Evolutionary conservation across 176 grass and related monocot species (phyloP).

Genomic region (Alloteropsis semialata): DNA sequence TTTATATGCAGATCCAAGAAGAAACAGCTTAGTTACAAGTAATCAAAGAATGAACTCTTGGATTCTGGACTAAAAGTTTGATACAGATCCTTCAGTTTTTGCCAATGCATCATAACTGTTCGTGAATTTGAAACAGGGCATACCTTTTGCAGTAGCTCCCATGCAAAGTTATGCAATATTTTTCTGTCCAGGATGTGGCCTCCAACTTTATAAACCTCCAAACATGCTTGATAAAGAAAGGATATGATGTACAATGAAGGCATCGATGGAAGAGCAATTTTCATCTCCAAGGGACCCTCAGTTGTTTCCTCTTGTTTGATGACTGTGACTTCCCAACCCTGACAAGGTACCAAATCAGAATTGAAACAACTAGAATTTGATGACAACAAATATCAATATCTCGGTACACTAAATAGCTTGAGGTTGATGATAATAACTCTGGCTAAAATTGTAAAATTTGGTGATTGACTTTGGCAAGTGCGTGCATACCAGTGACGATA

Average conservation of each 20-base stretch:
- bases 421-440: constrained; percentile 9
- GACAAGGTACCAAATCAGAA: constrained; percentile 33
- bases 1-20: background rate
- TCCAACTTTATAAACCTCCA: constrained; percentile 96
- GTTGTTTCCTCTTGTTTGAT: constrained; percentile 92
- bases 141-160: constrained; percentile 85
- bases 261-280: constrained; percentile 95
- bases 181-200: constrained; percentile 88
- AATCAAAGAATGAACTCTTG: constrained; percentile 1
- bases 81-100: constrained; percentile 30
- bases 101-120: constrained; percentile 1
- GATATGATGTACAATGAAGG: constrained; percentile 92
- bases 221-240: constrained; percentile 91
- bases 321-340: constrained; percentile 96
- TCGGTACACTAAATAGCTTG: constrained; percentile 12
- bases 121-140: constrained; percentile 24
- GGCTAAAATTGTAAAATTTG: background rate
- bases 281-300: constrained; percentile 78
- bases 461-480: background rate
- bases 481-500: no score
- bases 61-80: background rate
- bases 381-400: background rate
- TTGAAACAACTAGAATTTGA: background rate
- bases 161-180: constrained; percentile 88
- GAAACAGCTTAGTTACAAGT: constrained; percentile 23